Base-by-base conservation (phyloP, 2,329 filamentous ascomycete genomes). In the Cercospora sojina region DNA sequence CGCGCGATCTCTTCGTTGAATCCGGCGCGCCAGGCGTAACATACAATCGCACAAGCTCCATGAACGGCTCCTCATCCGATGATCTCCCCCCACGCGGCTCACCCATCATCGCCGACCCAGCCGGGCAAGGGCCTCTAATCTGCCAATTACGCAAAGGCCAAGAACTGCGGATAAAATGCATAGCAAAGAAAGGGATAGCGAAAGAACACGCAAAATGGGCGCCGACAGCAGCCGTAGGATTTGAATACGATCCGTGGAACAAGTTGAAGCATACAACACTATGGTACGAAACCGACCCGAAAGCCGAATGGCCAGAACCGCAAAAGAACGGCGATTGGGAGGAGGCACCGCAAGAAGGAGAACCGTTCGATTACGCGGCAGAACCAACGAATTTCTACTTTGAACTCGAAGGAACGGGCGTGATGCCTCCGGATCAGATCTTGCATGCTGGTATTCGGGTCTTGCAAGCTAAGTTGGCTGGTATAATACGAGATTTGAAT, bases 171-270 rank as follows among this genome's bases (percentile, higher is more conserved):
- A 87, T 99, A 76, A 91, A 87, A 68, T 98, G 94, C 77, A 91
- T 97, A 71, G 95, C 94, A 59, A 97, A 97, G 85, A 98, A 98
- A 85, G 95, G 95, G 1, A 98, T 98, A 71, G 93, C 94, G 41
- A 99, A 99, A 84, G 95, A 99, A 79, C 95, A 99, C 80, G 92
- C 95, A 9, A 99, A 99, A 80, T 99, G 95, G 95, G 91, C 92
- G 75, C 93, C 95, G 1, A 94, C 91, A 38, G 87, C 93, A 47
- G 95, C 95, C 3, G 89, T 99, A 47, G 93, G 92, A 25, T 99
- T 99, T 77, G 95, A 99, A 80, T 99, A 99, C 79, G 95, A 99
- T 78, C 95, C 95, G 67, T 91, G 96, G 79, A 99, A 99, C 82
- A 97, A 96, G 81, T 83, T 99, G 71, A 87, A 90, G 71, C 95